Percentiles rank a stretch among this genome's conserved stretches.
These are phyloP conservation scores for Haematococcus sp. DNA, from an alignment of 139 green algal genomes.

Conservation along the genomic window DNA sequence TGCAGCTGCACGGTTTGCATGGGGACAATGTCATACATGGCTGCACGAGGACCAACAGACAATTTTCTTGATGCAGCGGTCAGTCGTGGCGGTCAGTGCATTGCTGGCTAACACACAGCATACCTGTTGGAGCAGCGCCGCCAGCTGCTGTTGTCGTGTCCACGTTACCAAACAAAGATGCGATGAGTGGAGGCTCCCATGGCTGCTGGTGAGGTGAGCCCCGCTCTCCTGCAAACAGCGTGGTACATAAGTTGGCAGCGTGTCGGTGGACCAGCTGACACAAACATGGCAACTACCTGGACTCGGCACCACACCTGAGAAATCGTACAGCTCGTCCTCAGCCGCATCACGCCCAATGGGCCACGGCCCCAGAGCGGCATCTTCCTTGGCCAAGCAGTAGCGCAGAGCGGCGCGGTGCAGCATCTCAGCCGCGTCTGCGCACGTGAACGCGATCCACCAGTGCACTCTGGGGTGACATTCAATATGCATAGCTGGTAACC, in stretches of 20 bases:
- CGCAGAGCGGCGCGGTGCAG: constrained; percentile 34
- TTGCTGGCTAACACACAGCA: too few species aligned
- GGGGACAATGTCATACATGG: too few species aligned
- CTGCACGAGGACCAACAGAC: too few species aligned
- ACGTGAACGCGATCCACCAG: too few species aligned
- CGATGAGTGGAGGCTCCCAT: constrained; percentile 45
- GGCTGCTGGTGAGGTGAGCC: constrained; percentile 53
- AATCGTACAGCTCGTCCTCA: constrained; percentile 62
- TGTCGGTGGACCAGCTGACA: too few species aligned
- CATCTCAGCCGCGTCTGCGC: constrained; percentile 29
- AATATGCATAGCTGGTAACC: too few species aligned
- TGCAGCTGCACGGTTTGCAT: too few species aligned
- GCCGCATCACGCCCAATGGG: constrained; percentile 51
- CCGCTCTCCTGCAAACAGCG: constrained; percentile 45
- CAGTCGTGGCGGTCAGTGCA: too few species aligned
- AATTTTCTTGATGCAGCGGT: too few species aligned
- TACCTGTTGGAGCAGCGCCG: background rate
- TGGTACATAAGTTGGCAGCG: too few species aligned
- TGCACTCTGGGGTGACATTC: too few species aligned
- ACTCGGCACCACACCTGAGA: constrained; percentile 60
- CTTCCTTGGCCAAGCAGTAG: constrained; percentile 50
- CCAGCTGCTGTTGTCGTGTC: background rate
- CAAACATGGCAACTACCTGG: too few species aligned
- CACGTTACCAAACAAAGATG: background rate
- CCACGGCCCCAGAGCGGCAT: constrained; percentile 69